Evolutionary conservation across 305 asterid species (phyloP).

Genomic region (Fraxinus ornus): DNA sequence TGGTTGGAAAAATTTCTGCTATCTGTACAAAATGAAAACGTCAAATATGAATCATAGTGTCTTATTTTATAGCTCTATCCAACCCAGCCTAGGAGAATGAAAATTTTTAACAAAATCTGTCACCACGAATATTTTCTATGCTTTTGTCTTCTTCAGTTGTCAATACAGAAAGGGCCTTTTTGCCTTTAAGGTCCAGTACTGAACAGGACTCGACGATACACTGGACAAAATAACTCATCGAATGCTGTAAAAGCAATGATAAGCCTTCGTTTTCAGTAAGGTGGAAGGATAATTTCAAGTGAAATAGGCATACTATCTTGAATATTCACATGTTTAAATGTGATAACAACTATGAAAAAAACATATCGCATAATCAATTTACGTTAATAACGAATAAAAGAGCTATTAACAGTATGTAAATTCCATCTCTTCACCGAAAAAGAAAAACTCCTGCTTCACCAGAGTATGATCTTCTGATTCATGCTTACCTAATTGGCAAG

Average conservation of each 20-base stretch:
- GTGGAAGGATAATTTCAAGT: not conserved
- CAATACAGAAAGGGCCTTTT: not conserved
- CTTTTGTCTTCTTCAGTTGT: not conserved
- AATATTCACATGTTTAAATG: not conserved
- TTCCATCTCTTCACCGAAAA: not conserved
- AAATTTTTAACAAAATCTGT: not conserved
- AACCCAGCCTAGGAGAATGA: not conserved
- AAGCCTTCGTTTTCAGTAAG: not conserved
- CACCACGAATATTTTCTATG: not conserved
- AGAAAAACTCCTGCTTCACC: not conserved
- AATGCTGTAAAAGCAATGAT: not conserved
- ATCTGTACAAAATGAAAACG: not conserved
- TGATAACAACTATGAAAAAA: not conserved
- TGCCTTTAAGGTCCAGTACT: not conserved
- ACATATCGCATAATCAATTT: not conserved
- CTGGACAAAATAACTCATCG: not conserved
- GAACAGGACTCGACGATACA: not conserved
- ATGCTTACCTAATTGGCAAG: constrained; percentile 51
- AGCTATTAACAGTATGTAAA: not conserved
- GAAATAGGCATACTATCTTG: not conserved
- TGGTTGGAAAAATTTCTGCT: not conserved
- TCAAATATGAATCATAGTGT: not conserved
- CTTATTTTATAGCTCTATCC: not conserved
- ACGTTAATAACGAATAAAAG: not conserved
- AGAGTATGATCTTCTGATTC: not conserved